Evolutionary conservation across 768 basidiomycete species (phyloP), one percentile per base, ranked within the genome.

Genomic region (Podaxis sp.): DNA sequence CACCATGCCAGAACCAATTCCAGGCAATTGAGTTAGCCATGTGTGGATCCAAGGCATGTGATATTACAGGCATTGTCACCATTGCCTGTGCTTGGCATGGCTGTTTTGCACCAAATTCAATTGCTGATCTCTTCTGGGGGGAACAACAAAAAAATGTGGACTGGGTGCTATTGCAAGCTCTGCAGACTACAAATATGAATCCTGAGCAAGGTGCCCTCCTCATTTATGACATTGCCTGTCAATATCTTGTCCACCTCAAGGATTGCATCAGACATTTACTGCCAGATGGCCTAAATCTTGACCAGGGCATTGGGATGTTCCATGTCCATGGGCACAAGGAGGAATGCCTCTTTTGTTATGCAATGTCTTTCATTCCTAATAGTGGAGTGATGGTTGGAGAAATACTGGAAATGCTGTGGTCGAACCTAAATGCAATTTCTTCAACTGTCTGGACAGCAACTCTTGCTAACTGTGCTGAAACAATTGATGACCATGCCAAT

Each of bases 91-190:
- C 53, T 33, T 11, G 26, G 28, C 53, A 55, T 55, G n/a, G n/a
- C n/a, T n/a, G n/a, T n/a, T n/a, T n/a, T n/a, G n/a, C n/a, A n/a
- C n/a, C n/a, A n/a, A n/a, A 67, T 28, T 53, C 54, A 8, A 13
- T 70, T 10, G 67, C 59, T 0, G 66, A 72, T 37, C 30, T 72
- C 3, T 66, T 63, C 46, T 57, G 62, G 24, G 70, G 71, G 0
- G 67, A 72, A 59, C 69, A 72, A 37, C 70, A 71, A 24, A 69
- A 68, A 30, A 72, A 72, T 40, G 50, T 69, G 0, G 70, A 71
- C 30, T 71, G 62, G 62, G 48, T 55, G 0, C 33, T 68, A 0
- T 13, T 68, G 2, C 37, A 65, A 24, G 64, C 66, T 0, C 26
- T 68, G 3, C 3, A 30, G 12, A 60, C 58, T 1, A 66, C 65